A percentile compares a stretch with the other conserved stretches of the same genome.
phyloP scores from a whole-genome alignment of 208 protist species.

The Giardia muris region DNA sequence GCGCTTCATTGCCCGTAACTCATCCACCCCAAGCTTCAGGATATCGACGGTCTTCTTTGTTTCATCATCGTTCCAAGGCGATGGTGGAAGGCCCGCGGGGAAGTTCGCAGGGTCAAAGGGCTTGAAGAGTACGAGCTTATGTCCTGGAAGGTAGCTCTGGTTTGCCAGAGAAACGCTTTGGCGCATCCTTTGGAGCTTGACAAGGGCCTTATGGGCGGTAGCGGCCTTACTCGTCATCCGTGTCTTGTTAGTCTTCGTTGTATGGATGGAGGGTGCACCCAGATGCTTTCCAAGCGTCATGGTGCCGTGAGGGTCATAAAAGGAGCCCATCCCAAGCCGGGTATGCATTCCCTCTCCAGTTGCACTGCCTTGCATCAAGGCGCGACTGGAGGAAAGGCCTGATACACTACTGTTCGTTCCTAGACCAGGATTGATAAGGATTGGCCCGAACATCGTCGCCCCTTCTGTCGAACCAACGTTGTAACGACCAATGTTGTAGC shows the following conservation, averaged over 20 bases:
- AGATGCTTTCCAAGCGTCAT: no score
- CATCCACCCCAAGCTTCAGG: neutral
- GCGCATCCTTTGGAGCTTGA: neutral
- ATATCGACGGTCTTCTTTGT: neutral
- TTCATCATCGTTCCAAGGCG: neutral
- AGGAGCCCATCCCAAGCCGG: neutral
- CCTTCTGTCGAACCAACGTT: neutral
- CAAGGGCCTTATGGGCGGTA: neutral
- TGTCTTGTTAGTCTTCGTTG: neutral
- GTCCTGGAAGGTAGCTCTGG: neutral
- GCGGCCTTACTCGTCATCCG: neutral
- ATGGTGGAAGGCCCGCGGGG: neutral
- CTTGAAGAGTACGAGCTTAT: neutral
- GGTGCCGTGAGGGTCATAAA: neutral
- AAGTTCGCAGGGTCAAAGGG: neutral
- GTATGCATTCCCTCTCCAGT: neutral
- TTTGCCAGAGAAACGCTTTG: neutral
- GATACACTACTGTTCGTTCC: neutral
- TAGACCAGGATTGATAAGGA: neutral
- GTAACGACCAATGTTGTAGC: neutral
- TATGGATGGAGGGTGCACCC: neutral
- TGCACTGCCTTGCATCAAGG: neutral
- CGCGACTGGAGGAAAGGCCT: no score
- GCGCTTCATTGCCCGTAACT: neutral
- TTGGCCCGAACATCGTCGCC: neutral